Percentiles rank a stretch among this genome's conserved stretches.
phyloP scores from a whole-genome alignment of 257 asterid genomes.

The Anisodus acutangulus region DNA sequence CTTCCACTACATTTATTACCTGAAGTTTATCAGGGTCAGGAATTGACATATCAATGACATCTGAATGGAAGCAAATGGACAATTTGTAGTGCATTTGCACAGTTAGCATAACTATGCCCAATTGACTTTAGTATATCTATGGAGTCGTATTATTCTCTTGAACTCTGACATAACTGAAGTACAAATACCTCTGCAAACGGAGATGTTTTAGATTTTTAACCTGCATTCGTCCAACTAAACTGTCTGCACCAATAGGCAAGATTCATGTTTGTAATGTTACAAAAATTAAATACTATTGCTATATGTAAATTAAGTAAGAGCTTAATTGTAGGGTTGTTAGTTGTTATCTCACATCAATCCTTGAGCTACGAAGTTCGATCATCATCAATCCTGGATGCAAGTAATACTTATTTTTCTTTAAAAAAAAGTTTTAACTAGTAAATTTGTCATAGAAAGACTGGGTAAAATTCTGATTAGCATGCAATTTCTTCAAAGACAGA shows the following conservation, averaged over 20 bases:
- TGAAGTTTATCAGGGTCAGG: conserved; percentile 23
- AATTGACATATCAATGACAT: conserved; percentile 18
- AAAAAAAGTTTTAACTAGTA: not conserved
- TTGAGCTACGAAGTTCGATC: not conserved
- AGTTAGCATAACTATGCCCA: not conserved
- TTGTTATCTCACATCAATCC: not conserved
- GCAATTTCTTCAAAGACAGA: not conserved
- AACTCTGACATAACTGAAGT: not conserved
- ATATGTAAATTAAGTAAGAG: not conserved
- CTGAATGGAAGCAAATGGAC: not conserved
- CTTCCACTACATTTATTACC: not conserved
- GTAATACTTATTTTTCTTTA: too few species aligned
- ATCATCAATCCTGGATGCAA: not conserved
- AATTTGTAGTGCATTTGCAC: not conserved
- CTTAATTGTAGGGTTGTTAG: not conserved
- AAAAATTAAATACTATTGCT: not conserved
- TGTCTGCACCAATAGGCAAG: not conserved
- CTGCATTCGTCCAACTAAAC: conserved; percentile 1
- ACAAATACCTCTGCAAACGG: conserved; percentile 5
- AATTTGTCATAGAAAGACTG: not conserved
- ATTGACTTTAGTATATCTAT: not conserved
- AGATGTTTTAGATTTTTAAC: not conserved
- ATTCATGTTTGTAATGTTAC: not conserved
- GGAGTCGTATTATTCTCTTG: not conserved
- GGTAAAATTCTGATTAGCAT: not conserved